Conservation (phyloP, 129 eudicot genomes). For the Centrapalus pauciflorus region DNA sequence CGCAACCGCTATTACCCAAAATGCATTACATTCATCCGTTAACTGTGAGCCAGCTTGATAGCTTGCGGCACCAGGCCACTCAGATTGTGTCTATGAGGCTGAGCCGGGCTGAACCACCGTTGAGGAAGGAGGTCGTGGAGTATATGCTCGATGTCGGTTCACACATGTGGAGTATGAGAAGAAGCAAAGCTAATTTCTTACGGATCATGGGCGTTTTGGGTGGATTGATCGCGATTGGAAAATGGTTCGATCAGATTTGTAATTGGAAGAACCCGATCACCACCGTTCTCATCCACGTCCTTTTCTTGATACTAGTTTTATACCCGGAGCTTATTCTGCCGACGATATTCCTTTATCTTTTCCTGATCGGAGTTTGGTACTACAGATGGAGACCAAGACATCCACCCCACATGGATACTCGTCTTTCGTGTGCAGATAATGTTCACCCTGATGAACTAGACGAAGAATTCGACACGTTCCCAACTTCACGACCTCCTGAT, state of each 20-base stretch:
- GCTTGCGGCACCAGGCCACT: slow-evolving; percentile 36
- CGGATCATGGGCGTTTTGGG: slow-evolving; percentile 37
- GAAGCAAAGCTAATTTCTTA: slow-evolving; percentile 52
- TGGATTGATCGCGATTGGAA: slow-evolving; percentile 31
- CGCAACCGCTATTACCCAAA: slow-evolving; percentile 42
- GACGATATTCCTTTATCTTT: slow-evolving; percentile 38
- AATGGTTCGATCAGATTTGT: slow-evolving; percentile 42
- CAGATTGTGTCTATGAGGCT: slow-evolving; percentile 30
- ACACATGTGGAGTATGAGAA: slow-evolving; percentile 52
- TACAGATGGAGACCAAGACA: slow-evolving; percentile 39
- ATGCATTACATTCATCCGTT: slow-evolving; percentile 51
- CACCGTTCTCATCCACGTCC: slow-evolving; percentile 37
- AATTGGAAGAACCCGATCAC: slow-evolving; percentile 49
- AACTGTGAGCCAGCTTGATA: slow-evolving; percentile 30
- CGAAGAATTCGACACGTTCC: slow-evolving; percentile 55
- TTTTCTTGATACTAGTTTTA: slow-evolving; percentile 33
- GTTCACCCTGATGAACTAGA: slow-evolving; percentile 45
- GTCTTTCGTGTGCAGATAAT: slow-evolving; percentile 34
- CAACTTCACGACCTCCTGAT: slow-evolving; percentile 30
- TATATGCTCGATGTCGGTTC: slow-evolving; percentile 60
- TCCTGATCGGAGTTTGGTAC: slow-evolving; percentile 43
- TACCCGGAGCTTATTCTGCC: slow-evolving; percentile 45
- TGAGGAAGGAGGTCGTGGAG: slow-evolving; percentile 52
- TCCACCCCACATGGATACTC: slow-evolving; percentile 52
- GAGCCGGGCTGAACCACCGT: slow-evolving; percentile 44